Evolutionary conservation across 2,329 filamentous ascomycete genomes (phyloP).

Genomic region (Beauveria pseudobassiana): DNA sequence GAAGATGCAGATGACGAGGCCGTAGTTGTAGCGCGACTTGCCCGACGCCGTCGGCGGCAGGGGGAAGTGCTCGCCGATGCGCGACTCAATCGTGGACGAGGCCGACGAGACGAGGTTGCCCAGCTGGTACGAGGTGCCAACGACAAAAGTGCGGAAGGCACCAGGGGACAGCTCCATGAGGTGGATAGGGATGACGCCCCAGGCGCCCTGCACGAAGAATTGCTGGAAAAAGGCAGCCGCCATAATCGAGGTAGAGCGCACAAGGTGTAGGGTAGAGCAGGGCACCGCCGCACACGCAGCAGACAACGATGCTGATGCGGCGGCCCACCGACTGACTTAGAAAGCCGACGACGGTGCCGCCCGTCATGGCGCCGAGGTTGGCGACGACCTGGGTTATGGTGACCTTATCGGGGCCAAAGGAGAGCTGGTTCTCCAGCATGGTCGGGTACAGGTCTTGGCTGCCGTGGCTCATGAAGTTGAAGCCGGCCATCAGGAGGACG

Average conservation of each 20-base stretch:
- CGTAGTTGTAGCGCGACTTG: constrained; percentile 60
- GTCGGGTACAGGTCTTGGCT: constrained; percentile 57
- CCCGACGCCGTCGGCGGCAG: constrained; percentile 47
- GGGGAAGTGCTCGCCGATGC: constrained; percentile 67
- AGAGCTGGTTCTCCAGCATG: constrained; percentile 50
- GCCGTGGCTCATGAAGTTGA: constrained; percentile 87
- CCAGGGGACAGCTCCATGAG: constrained; percentile 70
- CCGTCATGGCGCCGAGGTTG: constrained; percentile 62
- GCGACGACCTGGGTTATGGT: constrained; percentile 67
- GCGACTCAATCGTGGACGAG: constrained; percentile 68
- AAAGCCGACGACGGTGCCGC: constrained; percentile 62
- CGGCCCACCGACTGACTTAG: constrained; percentile 62
- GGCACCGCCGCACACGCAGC: constrained; percentile 60
- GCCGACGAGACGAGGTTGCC: constrained; percentile 66
- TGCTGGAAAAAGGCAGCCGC: constrained; percentile 80
- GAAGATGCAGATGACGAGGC: constrained; percentile 82
- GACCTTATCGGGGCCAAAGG: constrained; percentile 45
- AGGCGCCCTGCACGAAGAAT: constrained; percentile 70
- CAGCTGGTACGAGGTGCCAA: constrained; percentile 68
- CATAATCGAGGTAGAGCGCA: constrained; percentile 54
- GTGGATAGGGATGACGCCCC: constrained; percentile 71
- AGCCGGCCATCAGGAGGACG: constrained; percentile 80
- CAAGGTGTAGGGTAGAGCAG: constrained; percentile 74
- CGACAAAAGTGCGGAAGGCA: constrained; percentile 65
- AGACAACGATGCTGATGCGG: constrained; percentile 59